phyloP scores from a whole-genome alignment of 1,284 basidiomycete species.

The Cryptococcus jaspeensis region DNA sequence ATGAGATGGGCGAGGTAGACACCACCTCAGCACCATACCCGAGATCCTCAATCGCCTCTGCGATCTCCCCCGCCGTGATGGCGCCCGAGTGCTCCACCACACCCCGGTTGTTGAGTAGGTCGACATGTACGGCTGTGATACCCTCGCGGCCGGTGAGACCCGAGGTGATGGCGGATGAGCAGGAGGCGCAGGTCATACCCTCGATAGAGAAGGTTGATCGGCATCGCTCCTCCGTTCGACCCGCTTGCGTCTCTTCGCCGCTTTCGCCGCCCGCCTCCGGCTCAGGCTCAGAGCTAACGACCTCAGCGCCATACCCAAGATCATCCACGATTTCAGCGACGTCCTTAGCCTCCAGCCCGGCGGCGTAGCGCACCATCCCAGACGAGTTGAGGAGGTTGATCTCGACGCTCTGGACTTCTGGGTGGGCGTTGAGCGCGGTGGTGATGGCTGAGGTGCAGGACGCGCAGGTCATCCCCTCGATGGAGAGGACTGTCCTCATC shows the following conservation, averaged over 20 bases:
- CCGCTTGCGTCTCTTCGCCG: neutral
- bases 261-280: neutral
- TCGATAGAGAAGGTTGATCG: slow-evolving; percentile 25
- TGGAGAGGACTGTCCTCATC: slow-evolving; percentile 20
- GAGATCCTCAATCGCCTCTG: slow-evolving; percentile 42
- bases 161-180: slow-evolving; percentile 35
- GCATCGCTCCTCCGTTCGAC: neutral
- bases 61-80: slow-evolving; percentile 14
- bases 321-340: slow-evolving; percentile 43
- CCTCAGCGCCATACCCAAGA: slow-evolving; percentile 40
- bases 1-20: slow-evolving; percentile 7
- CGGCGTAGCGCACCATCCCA: slow-evolving; percentile 23
- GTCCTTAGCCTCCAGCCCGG: slow-evolving; percentile 1
- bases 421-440: slow-evolving; percentile 23
- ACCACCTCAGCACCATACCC: slow-evolving; percentile 44
- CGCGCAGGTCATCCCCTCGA: slow-evolving; percentile 45
- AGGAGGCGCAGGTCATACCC: slow-evolving; percentile 46
- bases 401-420: slow-evolving; percentile 14
- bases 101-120: slow-evolving; percentile 29
- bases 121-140: slow-evolving; percentile 24
- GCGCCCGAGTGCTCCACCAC: slow-evolving; percentile 21
- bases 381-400: slow-evolving; percentile 33
- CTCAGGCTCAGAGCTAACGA: slow-evolving; percentile 8
- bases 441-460: slow-evolving; percentile 43
- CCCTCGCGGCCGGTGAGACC: slow-evolving; percentile 22